Conservation (phyloP, 805 yeast species). For the Kuraishia floccosa region DNA sequence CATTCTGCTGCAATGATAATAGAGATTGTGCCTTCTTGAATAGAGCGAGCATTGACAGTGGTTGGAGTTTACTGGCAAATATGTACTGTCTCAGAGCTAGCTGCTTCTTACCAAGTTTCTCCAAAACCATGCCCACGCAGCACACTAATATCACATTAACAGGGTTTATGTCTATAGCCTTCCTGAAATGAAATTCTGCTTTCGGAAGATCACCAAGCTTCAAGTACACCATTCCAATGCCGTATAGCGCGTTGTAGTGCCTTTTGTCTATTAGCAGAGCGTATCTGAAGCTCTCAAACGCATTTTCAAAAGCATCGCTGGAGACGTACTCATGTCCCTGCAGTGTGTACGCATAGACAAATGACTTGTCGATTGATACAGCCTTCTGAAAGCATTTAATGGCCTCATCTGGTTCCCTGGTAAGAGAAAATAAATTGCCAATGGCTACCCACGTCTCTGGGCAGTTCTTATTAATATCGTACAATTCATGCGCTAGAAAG, state of each 20-base stretch:
- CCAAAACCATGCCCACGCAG: constrained; percentile 90
- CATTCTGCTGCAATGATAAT: constrained; percentile 58
- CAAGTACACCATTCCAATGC: constrained; percentile 88
- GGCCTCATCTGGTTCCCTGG: constrained; percentile 82
- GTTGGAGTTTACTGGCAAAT: constrained; percentile 75
- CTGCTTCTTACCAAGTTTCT: constrained; percentile 54
- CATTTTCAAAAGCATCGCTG: constrained; percentile 84
- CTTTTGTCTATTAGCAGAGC: constrained; percentile 70
- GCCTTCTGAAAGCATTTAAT: constrained; percentile 80
- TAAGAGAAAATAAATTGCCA: constrained; percentile 80
- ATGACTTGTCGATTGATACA: constrained; percentile 49
- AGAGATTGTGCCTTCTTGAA: constrained; percentile 82
- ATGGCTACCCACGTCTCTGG: constrained; percentile 88
- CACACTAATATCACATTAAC: constrained; percentile 81
- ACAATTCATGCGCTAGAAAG: constrained; percentile 71
- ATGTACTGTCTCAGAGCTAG: constrained; percentile 77
- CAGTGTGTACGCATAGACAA: constrained; percentile 83
- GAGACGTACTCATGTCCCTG: constrained; percentile 89
- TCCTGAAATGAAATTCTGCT: constrained; percentile 80
- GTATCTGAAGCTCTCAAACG: constrained; percentile 69
- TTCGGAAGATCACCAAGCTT: constrained; percentile 74
- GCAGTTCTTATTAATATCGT: constrained; percentile 48
- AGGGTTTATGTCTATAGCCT: constrained; percentile 84
- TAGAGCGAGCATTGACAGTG: constrained; percentile 73
- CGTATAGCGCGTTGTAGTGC: constrained; percentile 92